A percentile compares a stretch with the other conserved stretches of the same genome.
phyloP scores from a whole-genome alignment of 768 basidiomycete species.

The Agaricus sinodeliciosus region DNA sequence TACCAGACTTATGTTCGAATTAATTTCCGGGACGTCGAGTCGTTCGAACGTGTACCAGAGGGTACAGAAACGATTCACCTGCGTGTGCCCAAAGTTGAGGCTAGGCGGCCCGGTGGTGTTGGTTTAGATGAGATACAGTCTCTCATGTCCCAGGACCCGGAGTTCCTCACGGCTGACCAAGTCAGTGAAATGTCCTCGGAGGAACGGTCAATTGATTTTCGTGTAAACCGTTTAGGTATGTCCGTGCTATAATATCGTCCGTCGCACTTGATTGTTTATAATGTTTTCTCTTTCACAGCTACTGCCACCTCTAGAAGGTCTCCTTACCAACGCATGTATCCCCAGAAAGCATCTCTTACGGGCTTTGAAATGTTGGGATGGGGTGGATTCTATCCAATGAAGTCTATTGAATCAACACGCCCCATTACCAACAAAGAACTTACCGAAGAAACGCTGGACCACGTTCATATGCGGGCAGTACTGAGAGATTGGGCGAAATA shows the following conservation, averaged over 20 bases:
- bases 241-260: not conserved
- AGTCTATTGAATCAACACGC: slow-evolving; percentile 20
- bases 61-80: slow-evolving; percentile 21
- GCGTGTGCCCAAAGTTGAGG: slow-evolving; percentile 16
- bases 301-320: too few species aligned
- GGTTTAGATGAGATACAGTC: slow-evolving; percentile 29
- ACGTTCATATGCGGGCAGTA: slow-evolving; percentile 23
- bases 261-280: too few species aligned
- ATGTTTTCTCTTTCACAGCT: too few species aligned
- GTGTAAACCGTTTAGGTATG: slow-evolving; percentile 13
- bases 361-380: slow-evolving; percentile 23
- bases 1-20: slow-evolving; percentile 39
- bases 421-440: slow-evolving; percentile 19
- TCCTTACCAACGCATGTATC: too few species aligned
- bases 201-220: slow-evolving; percentile 12
- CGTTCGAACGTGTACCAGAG: slow-evolving; percentile 29
- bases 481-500: slow-evolving; percentile 19
- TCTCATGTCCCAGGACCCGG: slow-evolving; percentile 12
- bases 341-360: too few species aligned
- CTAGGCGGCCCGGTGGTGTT: slow-evolving; percentile 23
- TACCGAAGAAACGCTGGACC: slow-evolving; percentile 18
- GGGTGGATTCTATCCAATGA: slow-evolving; percentile 29
- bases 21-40: slow-evolving; percentile 38
- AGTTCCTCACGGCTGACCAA: slow-evolving; percentile 8
- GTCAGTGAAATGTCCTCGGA: slow-evolving; percentile 5